Evolutionary conservation across 2,329 filamentous ascomycete species (phyloP).

Genomic region (Cercospora zeae-maydis): DNA sequence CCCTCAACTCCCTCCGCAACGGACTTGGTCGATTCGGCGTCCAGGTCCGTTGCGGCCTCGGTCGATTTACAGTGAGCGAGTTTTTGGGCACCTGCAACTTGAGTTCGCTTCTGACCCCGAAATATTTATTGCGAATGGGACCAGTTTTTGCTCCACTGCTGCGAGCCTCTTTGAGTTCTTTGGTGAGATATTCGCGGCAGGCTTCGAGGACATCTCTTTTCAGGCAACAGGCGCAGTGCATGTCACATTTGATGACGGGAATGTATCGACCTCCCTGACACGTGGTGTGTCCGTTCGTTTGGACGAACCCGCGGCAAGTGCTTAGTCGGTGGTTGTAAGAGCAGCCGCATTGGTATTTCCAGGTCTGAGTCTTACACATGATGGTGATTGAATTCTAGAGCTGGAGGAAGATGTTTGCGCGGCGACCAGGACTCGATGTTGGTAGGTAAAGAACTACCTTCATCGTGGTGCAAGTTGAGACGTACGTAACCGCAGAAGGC

Average conservation of each 20-base stretch:
- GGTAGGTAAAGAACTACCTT: not conserved
- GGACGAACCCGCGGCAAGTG: not conserved
- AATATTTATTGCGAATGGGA: not conserved
- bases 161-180: not conserved
- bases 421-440: not conserved
- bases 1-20: not conserved
- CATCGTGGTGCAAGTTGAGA: too few relatives aligned
- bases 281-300: not conserved
- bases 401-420: not conserved
- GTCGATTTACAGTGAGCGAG: not conserved
- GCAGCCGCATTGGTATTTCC: constrained; percentile 1
- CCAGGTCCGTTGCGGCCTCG: not conserved
- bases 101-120: not conserved
- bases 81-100: not conserved
- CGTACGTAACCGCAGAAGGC: not conserved
- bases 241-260: not conserved
- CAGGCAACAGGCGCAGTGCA: not conserved
- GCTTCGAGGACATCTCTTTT: not conserved
- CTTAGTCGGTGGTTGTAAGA: not conserved
- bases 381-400: not conserved
- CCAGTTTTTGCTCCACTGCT: not conserved
- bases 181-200: not conserved
- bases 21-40: not conserved
- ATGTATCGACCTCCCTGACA: not conserved
- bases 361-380: constrained; percentile 4